These are phyloP conservation scores for Volvariella volvacea DNA, from an alignment of 1,284 basidiomycete genomes.

Conservation along the genomic window DNA sequence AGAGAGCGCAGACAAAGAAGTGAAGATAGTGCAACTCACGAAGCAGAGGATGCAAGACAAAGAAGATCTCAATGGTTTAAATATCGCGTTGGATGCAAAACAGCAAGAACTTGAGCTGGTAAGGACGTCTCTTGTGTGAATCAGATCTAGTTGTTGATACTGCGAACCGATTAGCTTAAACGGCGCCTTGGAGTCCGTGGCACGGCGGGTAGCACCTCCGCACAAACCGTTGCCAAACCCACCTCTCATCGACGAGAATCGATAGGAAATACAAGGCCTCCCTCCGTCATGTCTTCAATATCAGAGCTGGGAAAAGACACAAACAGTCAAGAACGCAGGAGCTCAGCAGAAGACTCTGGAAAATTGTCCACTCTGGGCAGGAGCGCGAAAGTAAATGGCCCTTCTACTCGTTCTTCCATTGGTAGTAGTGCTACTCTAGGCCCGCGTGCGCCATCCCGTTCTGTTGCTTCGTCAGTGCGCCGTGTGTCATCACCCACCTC, in stretches of 20 bases:
- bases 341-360: conserved; percentile 20
- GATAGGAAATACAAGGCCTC: conserved; percentile 43
- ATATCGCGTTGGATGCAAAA: conserved; percentile 83
- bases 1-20: conserved; percentile 78
- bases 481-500: conserved; percentile 20
- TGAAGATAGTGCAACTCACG: conserved; percentile 68
- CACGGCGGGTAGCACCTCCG: conserved; percentile 56
- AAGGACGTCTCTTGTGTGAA: conserved; percentile 19
- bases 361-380: conserved; percentile 31
- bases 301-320: conserved; percentile 28
- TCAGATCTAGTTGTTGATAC: background rate
- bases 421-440: conserved; percentile 15
- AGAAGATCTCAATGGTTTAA: conserved; percentile 74
- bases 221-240: conserved; percentile 24
- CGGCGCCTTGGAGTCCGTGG: conserved; percentile 57
- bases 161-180: conserved; percentile 51
- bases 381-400: conserved; percentile 39
- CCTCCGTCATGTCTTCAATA: conserved; percentile 49
- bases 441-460: conserved; percentile 9
- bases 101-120: conserved; percentile 88
- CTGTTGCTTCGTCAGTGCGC: conserved; percentile 22
- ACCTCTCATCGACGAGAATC: conserved; percentile 43
- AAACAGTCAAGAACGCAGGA: conserved; percentile 5
- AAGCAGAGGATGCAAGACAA: conserved; percentile 64
- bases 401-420: conserved; percentile 9